Base-by-base conservation (phyloP, 257 asterid species). In the Petunia secreta region DNA sequence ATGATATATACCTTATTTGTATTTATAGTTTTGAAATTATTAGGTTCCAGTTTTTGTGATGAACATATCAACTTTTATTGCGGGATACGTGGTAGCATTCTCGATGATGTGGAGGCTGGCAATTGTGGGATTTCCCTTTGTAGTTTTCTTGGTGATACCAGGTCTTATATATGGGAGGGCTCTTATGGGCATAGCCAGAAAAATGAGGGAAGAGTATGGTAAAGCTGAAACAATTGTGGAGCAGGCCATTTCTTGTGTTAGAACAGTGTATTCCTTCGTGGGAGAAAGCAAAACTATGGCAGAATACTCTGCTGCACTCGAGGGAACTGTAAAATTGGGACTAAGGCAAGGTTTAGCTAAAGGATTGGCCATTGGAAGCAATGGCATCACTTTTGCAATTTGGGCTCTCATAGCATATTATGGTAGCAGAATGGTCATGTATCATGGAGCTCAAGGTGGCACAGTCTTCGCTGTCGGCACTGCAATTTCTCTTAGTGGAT, bases 321-420 rank as follows among this genome's bases (percentile, higher is more conserved):
- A 91, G 37, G 99, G 93, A 75, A 87, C 96, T 1, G 90, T 91
- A 7, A 89, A 87, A 50, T 81, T 93, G 69, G 98, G 99, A 8
- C 62, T 89, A 10, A 80, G 84, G 62, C 99, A 95, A 83, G 99
- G 99, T 14, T 88, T 93, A 6, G 94, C 96, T 5, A 95, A 95
- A 86, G 99, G 99, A 4, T 82, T 95, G 80, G 97, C 98, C 3
- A 87, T 95, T 38, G 99, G 99, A 0, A 95, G 99, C 25, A 95
- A 89, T 15, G 92, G 97, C 2, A 78, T 95, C 0, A 91, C 88
- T 37, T 95, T 90, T 69, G 96, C 98, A 1, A 92, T 95, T 39
- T 95, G 99, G 98, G 76, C 97, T 0, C 91, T 92, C 82, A 82
- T 93, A 90, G 80, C 98, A 7, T 95, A 89, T 60, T 95, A 95